A percentile compares a stretch with the other conserved stretches of the same genome.
These are phyloP conservation scores for Ophiocytium majus DNA, from an alignment of 352 stramenopile genomes.

Conservation along the genomic window DNA sequence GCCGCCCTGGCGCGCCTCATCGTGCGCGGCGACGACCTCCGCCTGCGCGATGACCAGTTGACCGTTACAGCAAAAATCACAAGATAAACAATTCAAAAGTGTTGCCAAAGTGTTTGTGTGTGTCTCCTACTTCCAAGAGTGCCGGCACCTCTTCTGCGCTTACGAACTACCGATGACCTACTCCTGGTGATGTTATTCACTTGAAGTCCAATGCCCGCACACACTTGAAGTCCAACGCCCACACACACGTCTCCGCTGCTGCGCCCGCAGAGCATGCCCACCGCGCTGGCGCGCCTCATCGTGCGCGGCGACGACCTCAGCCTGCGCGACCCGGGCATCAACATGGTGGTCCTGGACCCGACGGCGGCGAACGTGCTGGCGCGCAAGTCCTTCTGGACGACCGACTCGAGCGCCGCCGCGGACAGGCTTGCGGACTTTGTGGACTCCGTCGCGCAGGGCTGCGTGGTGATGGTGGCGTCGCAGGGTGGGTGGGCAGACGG, in stretches of 20 bases:
- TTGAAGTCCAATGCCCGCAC: too few relatives aligned
- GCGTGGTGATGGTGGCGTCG: conserved; percentile 34
- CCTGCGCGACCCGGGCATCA: conserved; percentile 37
- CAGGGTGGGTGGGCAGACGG: too few relatives aligned
- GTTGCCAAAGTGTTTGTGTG: too few relatives aligned
- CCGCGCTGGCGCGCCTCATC: conserved; percentile 25
- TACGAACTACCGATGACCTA: too few relatives aligned
- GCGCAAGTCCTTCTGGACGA: conserved; percentile 31
- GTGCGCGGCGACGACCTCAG: conserved; percentile 45
- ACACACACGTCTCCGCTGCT: background rate
- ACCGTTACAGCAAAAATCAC: too few relatives aligned
- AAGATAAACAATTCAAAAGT: too few relatives aligned
- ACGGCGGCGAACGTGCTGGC: conserved; percentile 13
- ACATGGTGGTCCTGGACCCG: conserved; percentile 45
- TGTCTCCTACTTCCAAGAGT: too few relatives aligned
- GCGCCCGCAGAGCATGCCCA: background rate
- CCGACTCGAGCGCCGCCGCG: conserved; percentile 27
- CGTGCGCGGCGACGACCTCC: conserved; percentile 37
- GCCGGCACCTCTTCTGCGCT: too few relatives aligned
- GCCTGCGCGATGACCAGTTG: conserved; percentile 39
- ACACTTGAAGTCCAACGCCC: conserved; percentile 19
- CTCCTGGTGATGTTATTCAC: too few relatives aligned
- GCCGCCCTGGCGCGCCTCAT: conserved; percentile 26
- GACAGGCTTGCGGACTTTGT: conserved; percentile 60
- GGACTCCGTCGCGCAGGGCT: conserved; percentile 28